Base-by-base conservation (phyloP, 345 rosid species). In the Firmiana major region DNA sequence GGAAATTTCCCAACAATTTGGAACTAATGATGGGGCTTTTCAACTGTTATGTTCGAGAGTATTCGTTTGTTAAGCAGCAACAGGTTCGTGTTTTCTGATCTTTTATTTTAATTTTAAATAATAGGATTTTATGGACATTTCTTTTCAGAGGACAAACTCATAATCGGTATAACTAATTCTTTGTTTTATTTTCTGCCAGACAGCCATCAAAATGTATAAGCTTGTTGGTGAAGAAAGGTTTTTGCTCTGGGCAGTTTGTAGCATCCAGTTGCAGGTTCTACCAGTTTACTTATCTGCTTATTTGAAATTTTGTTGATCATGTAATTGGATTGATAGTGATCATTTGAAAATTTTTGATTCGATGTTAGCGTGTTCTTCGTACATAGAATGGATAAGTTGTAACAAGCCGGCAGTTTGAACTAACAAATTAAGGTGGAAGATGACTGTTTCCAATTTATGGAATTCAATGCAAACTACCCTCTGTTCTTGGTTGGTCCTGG, bases 191-290 rank as follows among this genome's bases (percentile, higher is more conserved):
- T 81, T 81, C 36, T 87, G 80, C 77, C 97, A 96, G 99, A 92
- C 91, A 75, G 97, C 99, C 76, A 93, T 96, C 75, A 96, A 91
- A 88, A 92, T 96, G 99, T 93, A 96, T 82, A 96, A 96, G 80
- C 88, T 88, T 74, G 90, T 85, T 54, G 97, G 97, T 66, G 98
- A 96, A 87, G 99, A 93, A 82, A 88, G 97, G 82, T 93, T 89
- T 79, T 83, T 93, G 88, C 98, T 96, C 40, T 93, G 99, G 99
- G 97, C 99, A 64, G 97, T 96, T 82, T 93, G 98, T 86, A 96
- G 98, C 92, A 91, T 93, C 86, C 99, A 96, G 45, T 89, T 96
- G 79, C 99, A 96, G 91, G 99, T 96, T 86, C 54, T n/a, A 15
- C 51, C 28, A 6, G 31, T 26, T 77, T 51, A 40, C 64, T n/a